A percentile compares a stretch with the other conserved stretches of the same genome.
These are phyloP conservation scores for Melastoma malabathricum DNA, from an alignment of 345 rosid species.

Conservation along the genomic window DNA sequence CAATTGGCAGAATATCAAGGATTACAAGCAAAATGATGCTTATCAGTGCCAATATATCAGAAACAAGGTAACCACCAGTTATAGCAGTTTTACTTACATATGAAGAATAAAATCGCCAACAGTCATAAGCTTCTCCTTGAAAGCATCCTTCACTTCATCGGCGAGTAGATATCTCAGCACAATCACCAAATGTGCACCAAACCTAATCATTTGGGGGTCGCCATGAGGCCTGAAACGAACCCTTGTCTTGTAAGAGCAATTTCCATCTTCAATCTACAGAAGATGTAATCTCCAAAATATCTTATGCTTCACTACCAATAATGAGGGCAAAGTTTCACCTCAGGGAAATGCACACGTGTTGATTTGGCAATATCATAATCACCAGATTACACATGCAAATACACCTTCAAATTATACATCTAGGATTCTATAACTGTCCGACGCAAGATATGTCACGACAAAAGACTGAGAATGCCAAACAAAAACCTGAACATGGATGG, in stretches of 20 bases:
- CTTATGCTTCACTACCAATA: neutral
- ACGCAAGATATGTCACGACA: no score
- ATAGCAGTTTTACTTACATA: constrained; percentile 38
- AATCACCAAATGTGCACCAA: constrained; percentile 91
- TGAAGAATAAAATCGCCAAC: constrained; percentile 90
- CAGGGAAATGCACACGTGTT: no score
- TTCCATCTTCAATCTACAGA: neutral
- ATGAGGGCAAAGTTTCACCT: no score
- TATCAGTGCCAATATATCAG: no score
- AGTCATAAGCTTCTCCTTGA: constrained; percentile 68
- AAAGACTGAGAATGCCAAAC: neutral
- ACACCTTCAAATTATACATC: no score
- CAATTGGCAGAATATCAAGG: no score
- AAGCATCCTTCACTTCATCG: constrained; percentile 62
- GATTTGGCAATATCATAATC: no score
- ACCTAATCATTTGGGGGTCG: constrained; percentile 90
- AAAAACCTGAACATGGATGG: constrained; percentile 62
- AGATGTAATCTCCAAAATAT: neutral
- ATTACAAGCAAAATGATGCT: no score
- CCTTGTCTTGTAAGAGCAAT: neutral
- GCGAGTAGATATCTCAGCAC: constrained; percentile 68
- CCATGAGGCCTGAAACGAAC: constrained; percentile 90
- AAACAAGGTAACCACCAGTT: no score
- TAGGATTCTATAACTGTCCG: no score
- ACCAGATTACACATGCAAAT: no score